Base-by-base conservation (phyloP, 805 yeast genomes). In the Candida sphagnicola region DNA sequence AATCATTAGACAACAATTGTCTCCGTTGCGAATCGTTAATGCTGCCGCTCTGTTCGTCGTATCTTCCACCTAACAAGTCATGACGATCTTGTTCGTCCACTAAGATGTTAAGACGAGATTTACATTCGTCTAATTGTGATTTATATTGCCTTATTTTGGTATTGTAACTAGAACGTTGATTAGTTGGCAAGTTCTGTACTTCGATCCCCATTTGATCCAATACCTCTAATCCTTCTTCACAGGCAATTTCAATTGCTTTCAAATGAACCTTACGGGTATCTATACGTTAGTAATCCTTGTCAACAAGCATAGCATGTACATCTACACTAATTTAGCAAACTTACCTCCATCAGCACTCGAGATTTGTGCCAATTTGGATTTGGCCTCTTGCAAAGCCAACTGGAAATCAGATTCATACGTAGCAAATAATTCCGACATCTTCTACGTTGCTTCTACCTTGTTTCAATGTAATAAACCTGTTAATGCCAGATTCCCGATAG, bases 201-300 rank as follows among this genome's bases (percentile, higher is more conserved):
- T 91, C 98, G 30, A 91, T 71, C 18, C 80, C 80, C 82, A 93
- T 82, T 49, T 91, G 95, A 48, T 90, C 96, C 31, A 88, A 61
- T 29, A 86, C 71, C 54, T 86, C 95, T 39, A 79, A 74, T 26
- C 84, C 82, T 53, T 87, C 95, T 50, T 87, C 95, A n/a, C 84
- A 68, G 14, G 82, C 74, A 32, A 72, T 67, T 52, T 85, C 89
- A 2, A 78, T 72, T 12, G 81, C 77, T 48, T 74, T 74, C 61
- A 82, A 66, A 13, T 80, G 69, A 8, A 63, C 68, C 28, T 72
- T 70, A 39, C 88, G 70, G 37, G 68, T 74, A 35, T 72, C 80
- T 70, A 40, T 16, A 26, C 12, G n/a, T 12, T 17, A 57, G 54
- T 55, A 55, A 57, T 55, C 10, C 25, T 11, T 21, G 8, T 21